phyloP scores from a whole-genome alignment of 176 grass and related monocot species.

The Oryza officinalis region DNA sequence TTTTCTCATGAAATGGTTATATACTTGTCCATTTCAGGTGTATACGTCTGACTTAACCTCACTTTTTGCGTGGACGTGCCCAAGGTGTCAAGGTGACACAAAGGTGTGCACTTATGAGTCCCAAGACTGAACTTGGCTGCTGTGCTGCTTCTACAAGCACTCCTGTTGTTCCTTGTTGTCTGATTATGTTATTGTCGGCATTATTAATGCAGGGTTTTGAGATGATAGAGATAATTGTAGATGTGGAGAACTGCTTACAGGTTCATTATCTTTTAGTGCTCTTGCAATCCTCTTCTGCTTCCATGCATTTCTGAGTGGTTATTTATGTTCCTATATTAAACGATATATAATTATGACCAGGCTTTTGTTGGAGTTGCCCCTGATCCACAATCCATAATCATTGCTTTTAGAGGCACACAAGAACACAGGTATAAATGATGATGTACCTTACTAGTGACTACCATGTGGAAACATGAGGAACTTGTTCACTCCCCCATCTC shows the following conservation, averaged over 20 bases:
- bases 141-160: background rate
- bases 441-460: background rate
- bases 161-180: background rate
- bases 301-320: background rate
- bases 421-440: constrained; percentile 61
- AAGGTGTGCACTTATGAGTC: constrained; percentile 51
- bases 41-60: constrained; percentile 83
- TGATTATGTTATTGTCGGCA: background rate
- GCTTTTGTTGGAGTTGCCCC: constrained; percentile 87
- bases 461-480: background rate
- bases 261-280: constrained; percentile 31
- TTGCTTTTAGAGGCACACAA: constrained; percentile 97
- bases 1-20: background rate
- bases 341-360: constrained; percentile 34
- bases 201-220: constrained; percentile 69
- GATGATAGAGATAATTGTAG: constrained; percentile 87
- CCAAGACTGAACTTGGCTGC: background rate
- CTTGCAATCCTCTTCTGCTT: background rate
- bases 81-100: constrained; percentile 67
- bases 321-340: constrained; percentile 17
- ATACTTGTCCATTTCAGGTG: constrained; percentile 50
- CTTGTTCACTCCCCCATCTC: background rate
- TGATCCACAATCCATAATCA: constrained; percentile 62
- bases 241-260: constrained; percentile 91
- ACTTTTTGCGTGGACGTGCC: constrained; percentile 80